Conservation (phyloP, 2,329 filamentous ascomycete species). For the Epichloe amarillans region DNA sequence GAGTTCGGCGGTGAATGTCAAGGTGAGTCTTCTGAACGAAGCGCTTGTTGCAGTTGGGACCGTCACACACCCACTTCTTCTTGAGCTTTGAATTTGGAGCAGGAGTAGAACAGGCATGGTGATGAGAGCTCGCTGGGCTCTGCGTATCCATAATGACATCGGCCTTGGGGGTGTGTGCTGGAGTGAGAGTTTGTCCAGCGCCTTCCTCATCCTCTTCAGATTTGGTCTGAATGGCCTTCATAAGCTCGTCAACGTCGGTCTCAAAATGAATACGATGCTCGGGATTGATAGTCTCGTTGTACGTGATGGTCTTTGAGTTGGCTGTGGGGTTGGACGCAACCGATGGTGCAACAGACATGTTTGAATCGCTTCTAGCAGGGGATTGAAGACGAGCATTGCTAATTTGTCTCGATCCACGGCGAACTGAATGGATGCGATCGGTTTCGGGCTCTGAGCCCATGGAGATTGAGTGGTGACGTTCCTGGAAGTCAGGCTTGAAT, state of each 20-base stretch:
- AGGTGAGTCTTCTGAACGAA: conserved; percentile 90
- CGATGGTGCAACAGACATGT: conserved; percentile 15
- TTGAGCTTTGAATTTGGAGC: conserved; percentile 16
- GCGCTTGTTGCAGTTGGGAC: conserved; percentile 62
- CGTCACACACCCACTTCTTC: conserved; percentile 61
- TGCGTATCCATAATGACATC: conserved; percentile 7
- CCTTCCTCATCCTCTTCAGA: conserved; percentile 24
- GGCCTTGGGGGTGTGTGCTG: conserved; percentile 10
- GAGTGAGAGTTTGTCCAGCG: conserved; percentile 14
- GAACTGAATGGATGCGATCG: conserved; percentile 10
- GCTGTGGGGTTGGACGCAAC: conserved; percentile 15
- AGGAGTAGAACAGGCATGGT: conserved; percentile 9
- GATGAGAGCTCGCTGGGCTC: conserved; percentile 21
- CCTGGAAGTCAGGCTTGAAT: conserved; percentile 21
- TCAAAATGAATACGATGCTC: conserved; percentile 48
- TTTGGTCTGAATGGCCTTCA: conserved; percentile 75
- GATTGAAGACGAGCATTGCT: conserved; percentile 22
- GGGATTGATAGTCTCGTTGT: conserved; percentile 33
- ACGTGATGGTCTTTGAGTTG: conserved; percentile 28
- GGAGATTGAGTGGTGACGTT: conserved; percentile 14
- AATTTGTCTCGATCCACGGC: conserved; percentile 15
- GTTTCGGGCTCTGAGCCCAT: conserved; percentile 12
- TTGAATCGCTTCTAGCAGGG: conserved; percentile 20
- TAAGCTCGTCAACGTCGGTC: conserved; percentile 77
- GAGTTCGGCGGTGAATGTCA: conserved; percentile 75